phyloP scores from a whole-genome alignment of 441 rosid species.

The Flueggea neowawraea region DNA sequence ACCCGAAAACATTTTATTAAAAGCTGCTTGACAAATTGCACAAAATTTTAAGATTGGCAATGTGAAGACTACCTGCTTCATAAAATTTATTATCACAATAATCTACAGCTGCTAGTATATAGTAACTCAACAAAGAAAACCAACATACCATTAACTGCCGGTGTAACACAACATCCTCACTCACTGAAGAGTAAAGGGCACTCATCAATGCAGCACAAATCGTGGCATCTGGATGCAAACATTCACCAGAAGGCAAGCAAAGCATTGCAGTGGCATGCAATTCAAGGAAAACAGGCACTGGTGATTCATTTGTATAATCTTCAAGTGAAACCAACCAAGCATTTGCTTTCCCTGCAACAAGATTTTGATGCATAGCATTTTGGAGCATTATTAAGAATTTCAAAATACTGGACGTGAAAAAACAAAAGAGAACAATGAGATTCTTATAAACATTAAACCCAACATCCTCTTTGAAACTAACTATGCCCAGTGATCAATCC shows the following conservation, averaged over 20 bases:
- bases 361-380: conserved; percentile 15
- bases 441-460: neutral
- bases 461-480: conserved; percentile 9
- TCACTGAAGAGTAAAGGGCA: conserved; percentile 83
- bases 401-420: too few species aligned
- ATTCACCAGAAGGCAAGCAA: conserved; percentile 95
- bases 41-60: too few species aligned
- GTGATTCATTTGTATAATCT: conserved; percentile 50
- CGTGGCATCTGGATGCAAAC: conserved; percentile 87
- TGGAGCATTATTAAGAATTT: too few species aligned
- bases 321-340: conserved; percentile 74
- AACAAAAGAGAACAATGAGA: neutral
- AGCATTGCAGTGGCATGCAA: conserved; percentile 94
- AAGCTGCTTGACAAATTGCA: too few species aligned
- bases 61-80: too few species aligned
- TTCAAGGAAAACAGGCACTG: conserved; percentile 65
- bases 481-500: conserved; percentile 1
- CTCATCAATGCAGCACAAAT: conserved; percentile 88
- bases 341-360: conserved; percentile 52
- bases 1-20: too few species aligned
- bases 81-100: too few species aligned
- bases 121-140: too few species aligned
- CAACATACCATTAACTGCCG: conserved; percentile 80
- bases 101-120: too few species aligned
- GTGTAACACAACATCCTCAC: conserved; percentile 73